phyloP scores from a whole-genome alignment of 352 stramenopile species.

The Globisporangium cederbergense region DNA sequence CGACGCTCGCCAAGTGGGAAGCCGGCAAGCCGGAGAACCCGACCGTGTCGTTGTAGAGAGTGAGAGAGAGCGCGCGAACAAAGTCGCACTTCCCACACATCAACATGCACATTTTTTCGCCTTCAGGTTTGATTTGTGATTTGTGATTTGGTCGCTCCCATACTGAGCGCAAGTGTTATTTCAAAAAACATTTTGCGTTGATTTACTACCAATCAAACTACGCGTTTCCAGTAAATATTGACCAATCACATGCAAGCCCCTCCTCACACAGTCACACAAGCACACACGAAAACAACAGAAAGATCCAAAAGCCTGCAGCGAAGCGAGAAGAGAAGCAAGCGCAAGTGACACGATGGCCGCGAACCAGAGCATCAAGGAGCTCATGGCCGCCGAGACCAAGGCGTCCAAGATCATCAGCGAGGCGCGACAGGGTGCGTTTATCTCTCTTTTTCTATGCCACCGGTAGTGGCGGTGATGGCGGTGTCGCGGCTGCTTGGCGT shows the following conservation, averaged over 20 bases:
- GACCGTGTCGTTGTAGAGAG: neutral
- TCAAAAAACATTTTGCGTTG: no score
- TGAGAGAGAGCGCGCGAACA: neutral
- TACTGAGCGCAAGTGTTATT: no score
- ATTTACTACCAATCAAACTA: neutral
- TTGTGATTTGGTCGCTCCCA: no score
- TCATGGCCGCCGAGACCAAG: conserved; percentile 88
- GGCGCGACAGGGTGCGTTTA: conserved; percentile 59
- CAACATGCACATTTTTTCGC: no score
- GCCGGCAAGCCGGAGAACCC: conserved; percentile 24
- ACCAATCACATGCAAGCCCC: neutral
- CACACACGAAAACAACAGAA: neutral
- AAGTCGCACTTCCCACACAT: no score
- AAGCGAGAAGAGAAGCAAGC: conserved; percentile 4
- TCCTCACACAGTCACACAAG: neutral
- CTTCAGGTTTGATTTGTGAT: no score
- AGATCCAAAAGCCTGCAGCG: conserved; percentile 7
- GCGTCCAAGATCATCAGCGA: conserved; percentile 90
- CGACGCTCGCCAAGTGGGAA: conserved; percentile 52
- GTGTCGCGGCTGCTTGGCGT: neutral
- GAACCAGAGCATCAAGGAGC: conserved; percentile 89
- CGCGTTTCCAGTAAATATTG: neutral
- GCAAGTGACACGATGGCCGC: conserved; percentile 47
- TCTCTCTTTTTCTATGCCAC: neutral
- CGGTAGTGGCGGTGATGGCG: no score